Conservation (phyloP, 495 filamentous ascomycete species). For the Aspergillus ellipticus region DNA sequence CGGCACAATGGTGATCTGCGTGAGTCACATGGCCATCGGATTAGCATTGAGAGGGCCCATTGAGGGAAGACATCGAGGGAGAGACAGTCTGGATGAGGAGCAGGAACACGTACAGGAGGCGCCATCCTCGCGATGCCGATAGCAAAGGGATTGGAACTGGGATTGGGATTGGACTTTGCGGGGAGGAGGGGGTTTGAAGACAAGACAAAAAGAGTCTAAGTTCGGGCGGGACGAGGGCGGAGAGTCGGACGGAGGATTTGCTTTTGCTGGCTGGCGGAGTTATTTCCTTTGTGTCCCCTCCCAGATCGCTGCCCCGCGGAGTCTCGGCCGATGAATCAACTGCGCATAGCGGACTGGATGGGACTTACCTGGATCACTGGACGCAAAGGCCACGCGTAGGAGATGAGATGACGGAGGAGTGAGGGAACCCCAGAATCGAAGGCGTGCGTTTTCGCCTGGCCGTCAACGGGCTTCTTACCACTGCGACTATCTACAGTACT, state of each 20-base stretch:
- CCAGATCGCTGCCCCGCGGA: background rate
- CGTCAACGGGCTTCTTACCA: background rate
- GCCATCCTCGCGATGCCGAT: constrained; percentile 25
- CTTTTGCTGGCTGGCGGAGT: background rate
- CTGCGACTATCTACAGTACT: too few relatives aligned
- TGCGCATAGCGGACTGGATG: too few relatives aligned
- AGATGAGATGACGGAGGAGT: too few relatives aligned
- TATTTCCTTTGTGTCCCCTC: too few relatives aligned
- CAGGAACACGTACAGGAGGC: constrained; percentile 28
- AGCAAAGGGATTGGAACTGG: background rate
- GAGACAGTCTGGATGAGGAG: background rate
- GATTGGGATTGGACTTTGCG: too few relatives aligned
- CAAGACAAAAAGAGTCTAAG: background rate
- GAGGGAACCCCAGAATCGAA: too few relatives aligned
- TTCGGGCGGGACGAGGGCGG: constrained; percentile 1
- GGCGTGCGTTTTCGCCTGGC: too few relatives aligned
- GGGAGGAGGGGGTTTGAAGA: background rate
- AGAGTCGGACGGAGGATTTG: background rate
- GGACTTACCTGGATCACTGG: too few relatives aligned
- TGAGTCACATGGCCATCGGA: constrained; percentile 18
- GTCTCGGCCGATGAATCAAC: too few relatives aligned
- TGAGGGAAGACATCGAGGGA: background rate
- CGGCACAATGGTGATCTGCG: constrained; percentile 37
- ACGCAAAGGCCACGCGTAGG: too few relatives aligned
- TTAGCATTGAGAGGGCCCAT: constrained; percentile 3